Evolutionary conservation across 345 rosid species (phyloP).

Genomic region (Mallotus nudiflorus): DNA sequence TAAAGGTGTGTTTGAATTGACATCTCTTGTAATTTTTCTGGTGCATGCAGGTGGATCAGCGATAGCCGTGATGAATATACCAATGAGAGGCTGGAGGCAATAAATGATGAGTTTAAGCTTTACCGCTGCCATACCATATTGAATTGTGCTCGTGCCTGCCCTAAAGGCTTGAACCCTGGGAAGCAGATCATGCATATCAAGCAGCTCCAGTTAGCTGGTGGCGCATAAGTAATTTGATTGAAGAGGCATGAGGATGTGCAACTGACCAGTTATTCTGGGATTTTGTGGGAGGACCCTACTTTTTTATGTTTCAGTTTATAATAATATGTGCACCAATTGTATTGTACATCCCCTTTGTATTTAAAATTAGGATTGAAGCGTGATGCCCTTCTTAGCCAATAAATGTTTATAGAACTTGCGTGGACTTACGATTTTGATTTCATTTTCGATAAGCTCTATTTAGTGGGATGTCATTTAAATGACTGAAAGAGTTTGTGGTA

Average conservation of each 20-base stretch:
- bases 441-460: neutral
- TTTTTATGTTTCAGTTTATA: neutral
- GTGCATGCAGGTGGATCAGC: constrained; percentile 79
- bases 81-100: constrained; percentile 78
- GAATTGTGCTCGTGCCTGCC: constrained; percentile 98
- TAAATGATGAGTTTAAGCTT: constrained; percentile 87
- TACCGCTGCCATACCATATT: constrained; percentile 93
- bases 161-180: constrained; percentile 96
- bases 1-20: neutral
- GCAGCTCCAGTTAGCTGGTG: constrained; percentile 50
- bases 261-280: constrained; percentile 5
- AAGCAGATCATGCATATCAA: constrained; percentile 85
- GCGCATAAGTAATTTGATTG: constrained; percentile 6
- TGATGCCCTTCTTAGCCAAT: neutral
- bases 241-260: constrained; percentile 12
- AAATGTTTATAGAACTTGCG: neutral
- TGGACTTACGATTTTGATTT: neutral
- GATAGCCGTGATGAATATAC: constrained; percentile 97
- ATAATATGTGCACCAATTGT: constrained; percentile 15
- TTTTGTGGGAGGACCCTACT: neutral
- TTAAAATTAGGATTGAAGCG: neutral
- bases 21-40: constrained; percentile 11
- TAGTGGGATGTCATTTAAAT: neutral
- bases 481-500: neutral
- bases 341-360: constrained; percentile 14